Percentiles rank a stretch among this genome's conserved stretches.
These are phyloP conservation scores for Talaromyces pinophilus DNA, from an alignment of 2,329 filamentous ascomycete species.

Conservation along the genomic window DNA sequence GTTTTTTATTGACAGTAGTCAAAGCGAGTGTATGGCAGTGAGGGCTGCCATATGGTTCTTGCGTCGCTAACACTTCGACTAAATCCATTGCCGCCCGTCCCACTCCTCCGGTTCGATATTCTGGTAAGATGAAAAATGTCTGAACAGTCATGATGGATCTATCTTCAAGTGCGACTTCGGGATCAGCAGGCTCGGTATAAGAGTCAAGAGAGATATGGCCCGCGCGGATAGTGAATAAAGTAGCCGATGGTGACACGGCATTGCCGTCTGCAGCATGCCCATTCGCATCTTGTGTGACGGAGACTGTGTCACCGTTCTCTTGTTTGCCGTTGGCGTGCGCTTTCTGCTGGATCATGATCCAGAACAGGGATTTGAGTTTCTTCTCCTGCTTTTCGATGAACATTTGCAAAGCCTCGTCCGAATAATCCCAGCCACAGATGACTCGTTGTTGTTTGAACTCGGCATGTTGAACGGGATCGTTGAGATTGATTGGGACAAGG, in stretches of 20 bases:
- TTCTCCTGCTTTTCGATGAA: slow-evolving; percentile 25
- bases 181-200: slow-evolving; percentile 26
- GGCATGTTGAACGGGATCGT: slow-evolving; percentile 23
- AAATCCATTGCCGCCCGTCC: slow-evolving; percentile 27
- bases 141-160: slow-evolving; percentile 21
- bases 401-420: slow-evolving; percentile 20
- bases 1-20: slow-evolving; percentile 28
- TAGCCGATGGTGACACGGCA: neutral
- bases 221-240: slow-evolving; percentile 22
- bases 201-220: slow-evolving; percentile 36
- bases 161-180: slow-evolving; percentile 24
- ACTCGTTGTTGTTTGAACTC: slow-evolving; percentile 28
- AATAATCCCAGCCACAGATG: slow-evolving; percentile 29
- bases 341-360: slow-evolving; percentile 26
- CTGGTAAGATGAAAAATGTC: slow-evolving; percentile 31
- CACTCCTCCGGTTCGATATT: slow-evolving; percentile 27
- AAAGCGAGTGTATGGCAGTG: slow-evolving; percentile 25
- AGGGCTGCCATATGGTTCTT: slow-evolving; percentile 27
- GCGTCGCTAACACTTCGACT: slow-evolving; percentile 25
- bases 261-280: neutral
- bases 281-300: neutral
- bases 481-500: slow-evolving; percentile 22
- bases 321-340: neutral
- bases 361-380: slow-evolving; percentile 28
- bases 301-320: neutral